phyloP scores from a whole-genome alignment of 2,329 filamentous ascomycete genomes.

The Colletotrichum aenigma region DNA sequence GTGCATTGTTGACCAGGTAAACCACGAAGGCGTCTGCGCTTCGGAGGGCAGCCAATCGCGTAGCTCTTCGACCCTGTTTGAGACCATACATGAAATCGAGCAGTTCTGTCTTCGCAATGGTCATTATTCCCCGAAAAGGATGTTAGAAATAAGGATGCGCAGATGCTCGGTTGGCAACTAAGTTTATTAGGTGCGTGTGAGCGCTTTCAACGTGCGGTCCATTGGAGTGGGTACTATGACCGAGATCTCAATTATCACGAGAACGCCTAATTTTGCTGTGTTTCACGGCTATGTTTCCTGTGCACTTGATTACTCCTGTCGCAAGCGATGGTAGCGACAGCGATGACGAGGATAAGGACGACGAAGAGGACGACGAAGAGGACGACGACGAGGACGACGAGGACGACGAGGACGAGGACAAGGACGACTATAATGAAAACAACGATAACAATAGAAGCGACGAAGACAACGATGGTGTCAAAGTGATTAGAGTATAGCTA shows the following conservation, averaged over 20 bases:
- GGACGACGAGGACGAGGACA: too few relatives aligned
- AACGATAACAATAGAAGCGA: too few relatives aligned
- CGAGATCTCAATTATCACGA: background rate
- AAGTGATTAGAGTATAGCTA: too few relatives aligned
- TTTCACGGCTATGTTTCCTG: too few relatives aligned
- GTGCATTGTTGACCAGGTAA: background rate
- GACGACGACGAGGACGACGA: too few relatives aligned
- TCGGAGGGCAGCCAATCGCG: rapidly evolving
- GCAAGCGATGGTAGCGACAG: too few relatives aligned
- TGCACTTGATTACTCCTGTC: too few relatives aligned
- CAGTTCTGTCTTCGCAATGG: background rate
- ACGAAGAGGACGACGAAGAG: too few relatives aligned
- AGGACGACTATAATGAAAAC: too few relatives aligned
- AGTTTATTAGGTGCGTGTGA: background rate
- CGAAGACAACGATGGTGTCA: too few relatives aligned
- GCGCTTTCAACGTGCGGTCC: background rate
- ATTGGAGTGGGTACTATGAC: background rate
- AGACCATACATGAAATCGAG: background rate
- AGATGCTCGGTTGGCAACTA: background rate
- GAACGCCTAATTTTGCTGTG: too few relatives aligned
- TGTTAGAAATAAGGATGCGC: background rate
- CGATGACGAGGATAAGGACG: too few relatives aligned
- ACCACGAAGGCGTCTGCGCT: background rate
- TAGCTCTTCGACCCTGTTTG: background rate
- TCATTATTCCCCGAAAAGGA: background rate